Evolutionary conservation across 2,329 filamentous ascomycete species (phyloP).

Genomic region (Huntiella omanensis): DNA sequence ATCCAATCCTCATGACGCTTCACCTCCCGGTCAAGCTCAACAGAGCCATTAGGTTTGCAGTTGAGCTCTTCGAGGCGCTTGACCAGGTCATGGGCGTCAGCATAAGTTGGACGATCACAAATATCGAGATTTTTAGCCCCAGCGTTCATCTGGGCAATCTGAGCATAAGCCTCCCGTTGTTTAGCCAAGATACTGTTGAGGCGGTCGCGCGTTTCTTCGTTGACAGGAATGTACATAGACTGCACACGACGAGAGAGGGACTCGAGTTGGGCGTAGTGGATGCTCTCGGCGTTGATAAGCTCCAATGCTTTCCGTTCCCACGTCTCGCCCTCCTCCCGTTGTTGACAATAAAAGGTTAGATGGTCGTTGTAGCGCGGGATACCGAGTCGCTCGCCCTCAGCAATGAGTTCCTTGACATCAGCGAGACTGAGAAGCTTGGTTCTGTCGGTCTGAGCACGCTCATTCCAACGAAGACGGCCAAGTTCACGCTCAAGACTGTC

Average conservation of each 20-base stretch:
- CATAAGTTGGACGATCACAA: slow-evolving; percentile 64
- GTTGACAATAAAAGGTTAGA: slow-evolving; percentile 55
- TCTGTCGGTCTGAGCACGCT: slow-evolving; percentile 49
- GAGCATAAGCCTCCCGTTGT: slow-evolving; percentile 80
- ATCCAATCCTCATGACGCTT: slow-evolving; percentile 98
- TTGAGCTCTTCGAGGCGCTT: slow-evolving; percentile 75
- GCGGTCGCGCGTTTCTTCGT: slow-evolving; percentile 55
- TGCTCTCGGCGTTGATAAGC: slow-evolving; percentile 72
- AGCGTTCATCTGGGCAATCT: slow-evolving; percentile 66
- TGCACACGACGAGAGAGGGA: slow-evolving; percentile 70
- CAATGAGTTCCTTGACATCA: slow-evolving; percentile 63
- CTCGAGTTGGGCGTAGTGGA: slow-evolving; percentile 90
- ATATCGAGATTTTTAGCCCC: slow-evolving; percentile 59
- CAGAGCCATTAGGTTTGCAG: slow-evolving; percentile 75
- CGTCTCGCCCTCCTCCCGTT: slow-evolving; percentile 55
- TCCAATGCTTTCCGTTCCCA: slow-evolving; percentile 93
- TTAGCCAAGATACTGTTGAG: slow-evolving; percentile 91
- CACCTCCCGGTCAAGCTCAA: slow-evolving; percentile 85
- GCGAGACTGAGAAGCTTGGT: slow-evolving; percentile 47
- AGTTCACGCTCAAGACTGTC: slow-evolving; percentile 64
- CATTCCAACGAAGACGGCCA: slow-evolving; percentile 76
- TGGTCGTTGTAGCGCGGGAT: slow-evolving; percentile 68
- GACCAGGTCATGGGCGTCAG: slow-evolving; percentile 78
- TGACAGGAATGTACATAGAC: slow-evolving; percentile 54
- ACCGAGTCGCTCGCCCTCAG: slow-evolving; percentile 56